A percentile compares a stretch with the other conserved stretches of the same genome.
phyloP scores from a whole-genome alignment of 2,329 filamentous ascomycete genomes.

The Cordyceps tenuipes region DNA sequence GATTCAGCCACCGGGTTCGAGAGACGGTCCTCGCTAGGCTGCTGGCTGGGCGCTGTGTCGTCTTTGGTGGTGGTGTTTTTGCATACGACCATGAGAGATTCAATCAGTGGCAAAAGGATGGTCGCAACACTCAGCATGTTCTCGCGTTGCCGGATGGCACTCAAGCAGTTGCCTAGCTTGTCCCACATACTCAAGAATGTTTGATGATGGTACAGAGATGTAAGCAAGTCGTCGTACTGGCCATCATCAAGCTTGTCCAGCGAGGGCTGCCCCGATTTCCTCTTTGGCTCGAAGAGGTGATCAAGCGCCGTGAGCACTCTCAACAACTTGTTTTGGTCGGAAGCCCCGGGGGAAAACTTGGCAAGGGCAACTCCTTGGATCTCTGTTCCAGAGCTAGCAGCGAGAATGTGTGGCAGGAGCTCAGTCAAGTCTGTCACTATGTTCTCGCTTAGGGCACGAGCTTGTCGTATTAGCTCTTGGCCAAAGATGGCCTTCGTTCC shows the following conservation, averaged over 20 bases:
- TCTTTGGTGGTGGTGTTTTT: slow-evolving; percentile 88
- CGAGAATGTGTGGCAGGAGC: slow-evolving; percentile 76
- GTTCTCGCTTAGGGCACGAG: slow-evolving; percentile 72
- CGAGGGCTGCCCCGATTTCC: slow-evolving; percentile 42
- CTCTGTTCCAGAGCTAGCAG: slow-evolving; percentile 81
- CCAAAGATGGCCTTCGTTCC: slow-evolving; percentile 86
- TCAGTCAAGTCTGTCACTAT: slow-evolving; percentile 80
- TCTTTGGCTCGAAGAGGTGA: slow-evolving; percentile 85
- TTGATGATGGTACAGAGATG: slow-evolving; percentile 80
- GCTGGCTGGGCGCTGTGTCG: slow-evolving; percentile 40
- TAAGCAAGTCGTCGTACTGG: slow-evolving; percentile 79
- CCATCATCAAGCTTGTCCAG: slow-evolving; percentile 48
- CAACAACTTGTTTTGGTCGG: slow-evolving; percentile 92
- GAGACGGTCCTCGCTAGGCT: slow-evolving; percentile 59
- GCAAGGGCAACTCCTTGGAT: slow-evolving; percentile 89
- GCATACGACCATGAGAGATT: slow-evolving; percentile 97
- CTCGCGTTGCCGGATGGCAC: slow-evolving; percentile 80
- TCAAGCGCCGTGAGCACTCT: slow-evolving; percentile 89
- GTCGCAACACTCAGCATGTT: slow-evolving; percentile 97
- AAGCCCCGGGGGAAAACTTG: slow-evolving; percentile 92
- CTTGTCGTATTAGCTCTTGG: slow-evolving; percentile 83
- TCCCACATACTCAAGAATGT: slow-evolving; percentile 89
- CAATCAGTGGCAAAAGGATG: slow-evolving; percentile 86
- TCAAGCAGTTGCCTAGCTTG: slow-evolving; percentile 81
- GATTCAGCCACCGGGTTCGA: slow-evolving; percentile 69